phyloP scores from a whole-genome alignment of 2,329 filamentous ascomycete genomes.

The Pezizomycotina sp. region DNA sequence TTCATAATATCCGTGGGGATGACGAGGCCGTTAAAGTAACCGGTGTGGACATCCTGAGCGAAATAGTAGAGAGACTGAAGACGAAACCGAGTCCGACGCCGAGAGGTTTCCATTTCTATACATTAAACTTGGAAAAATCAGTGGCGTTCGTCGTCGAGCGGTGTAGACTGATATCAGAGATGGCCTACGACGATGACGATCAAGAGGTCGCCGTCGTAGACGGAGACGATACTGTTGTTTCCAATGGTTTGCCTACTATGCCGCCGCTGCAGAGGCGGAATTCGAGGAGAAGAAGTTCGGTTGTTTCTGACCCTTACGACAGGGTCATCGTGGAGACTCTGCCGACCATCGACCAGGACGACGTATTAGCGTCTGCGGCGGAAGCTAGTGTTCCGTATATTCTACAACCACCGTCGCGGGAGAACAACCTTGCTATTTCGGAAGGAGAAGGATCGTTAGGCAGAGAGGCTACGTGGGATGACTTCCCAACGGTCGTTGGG shows the following conservation, averaged over 20 bases:
- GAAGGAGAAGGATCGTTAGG: conserved; percentile 82
- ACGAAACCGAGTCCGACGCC: conserved; percentile 33
- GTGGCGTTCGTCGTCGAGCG: conserved; percentile 84
- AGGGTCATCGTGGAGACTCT: conserved; percentile 59
- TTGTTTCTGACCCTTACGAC: conserved; percentile 75
- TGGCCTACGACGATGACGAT: conserved; percentile 27
- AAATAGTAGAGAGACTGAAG: conserved; percentile 67
- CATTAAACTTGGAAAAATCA: conserved; percentile 86
- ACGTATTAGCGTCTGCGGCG: conserved; percentile 49
- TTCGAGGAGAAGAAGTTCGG: conserved; percentile 53
- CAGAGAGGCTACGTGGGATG: conserved; percentile 94
- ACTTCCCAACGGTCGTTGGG: conserved; percentile 92
- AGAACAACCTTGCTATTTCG: conserved; percentile 71
- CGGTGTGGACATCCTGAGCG: conserved; percentile 66
- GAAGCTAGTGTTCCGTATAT: conserved; percentile 63
- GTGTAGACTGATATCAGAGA: conserved; percentile 57
- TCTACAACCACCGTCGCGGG: conserved; percentile 51
- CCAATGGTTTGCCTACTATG: conserved; percentile 1
- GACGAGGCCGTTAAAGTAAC: conserved; percentile 67
- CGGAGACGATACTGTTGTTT: conserved; percentile 32
- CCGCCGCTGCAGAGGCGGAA: conserved; percentile 15
- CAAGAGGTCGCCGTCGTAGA: conserved; percentile 33
- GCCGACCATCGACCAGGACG: conserved; percentile 21
- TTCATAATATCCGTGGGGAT: conserved; percentile 58
- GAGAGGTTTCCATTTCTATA: conserved; percentile 92